Evolutionary conservation across 1,284 basidiomycete genomes (phyloP), one percentile per base, ranked within the genome.

Genomic region (Termitomyces sp.): DNA sequence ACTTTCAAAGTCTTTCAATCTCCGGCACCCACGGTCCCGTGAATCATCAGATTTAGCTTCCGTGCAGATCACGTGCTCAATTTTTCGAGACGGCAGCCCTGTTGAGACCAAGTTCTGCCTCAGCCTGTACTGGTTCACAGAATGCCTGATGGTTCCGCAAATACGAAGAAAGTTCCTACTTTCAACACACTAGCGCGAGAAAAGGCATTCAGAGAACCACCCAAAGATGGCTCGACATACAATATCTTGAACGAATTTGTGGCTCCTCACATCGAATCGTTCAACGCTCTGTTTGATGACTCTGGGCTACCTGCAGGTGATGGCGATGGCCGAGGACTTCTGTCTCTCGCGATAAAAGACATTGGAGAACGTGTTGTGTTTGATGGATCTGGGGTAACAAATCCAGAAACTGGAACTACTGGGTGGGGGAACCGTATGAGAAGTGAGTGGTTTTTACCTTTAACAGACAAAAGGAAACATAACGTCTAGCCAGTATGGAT

Each of bases 231-330:
- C 18, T 81, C 88, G 35, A 84, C 86, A 14, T 85, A 92, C 53
- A 84, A 86, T 14, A 90, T 92, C 52, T 79, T 99, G 52, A 93
- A 96, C 62, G 92, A 97, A 71, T 92, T 99, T 62, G 91, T 97
- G 52, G 78, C 83, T 28, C 97, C 97, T 9, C 95, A 97, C 67
- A 83, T 99, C 58, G 91, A 98, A 70, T 94, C 91, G 40, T 99
- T 99, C 79, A 97, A 99, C 69, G 88, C 93, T 10, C 79, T 99
- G 30, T 93, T 97, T 66, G 91, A 96, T 62, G 91, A 92, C 62
- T 89, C 85, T 49, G 86, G 83, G 5, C 66, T 86, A 57, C 84
- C 81, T 64, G 67, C 72, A 43, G 87, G 88, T 5, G 86, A 91
- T 58, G 83, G 83, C 8, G 84, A 91, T 49, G 88, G 87, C 3